Base-by-base conservation (phyloP, 2,329 filamentous ascomycete genomes). In the Trichoderma pleuroti region DNA sequence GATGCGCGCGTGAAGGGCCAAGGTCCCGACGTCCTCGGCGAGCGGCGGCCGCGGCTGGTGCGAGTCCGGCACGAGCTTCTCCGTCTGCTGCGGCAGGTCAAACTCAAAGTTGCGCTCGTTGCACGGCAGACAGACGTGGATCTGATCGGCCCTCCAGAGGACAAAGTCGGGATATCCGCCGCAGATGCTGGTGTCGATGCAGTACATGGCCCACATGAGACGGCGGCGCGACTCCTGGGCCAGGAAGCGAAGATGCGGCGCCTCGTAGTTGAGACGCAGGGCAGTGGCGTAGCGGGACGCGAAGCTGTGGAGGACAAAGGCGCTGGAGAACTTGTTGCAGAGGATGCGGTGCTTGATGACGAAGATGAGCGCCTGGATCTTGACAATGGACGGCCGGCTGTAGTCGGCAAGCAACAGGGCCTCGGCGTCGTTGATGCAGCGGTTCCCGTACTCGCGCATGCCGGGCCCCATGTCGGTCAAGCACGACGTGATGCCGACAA, bases 1-100 rank as follows among this genome's bases (percentile, higher is more conserved):
- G 54, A 88, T 85, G 63, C 86, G 85, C 18, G 88, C 84, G 61
- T 88, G 86, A 34, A 88, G 81, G 3, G 86, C 86, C 24, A 88
- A 76, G 66, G 86, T 87, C 7, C 86, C 86, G 11, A 87, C 81
- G 61, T 87, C 85, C 69, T 88, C 86, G 3, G 84, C 82, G 9
- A 78, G 78, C 3, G 76, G 76, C 12, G 74, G 57, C 24, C 84
- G 80, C 0, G 84, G 82, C 11, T 83, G 82, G 18, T 82, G 80
- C 1, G 83, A 79, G 7, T 82, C 81, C 1, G 84, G 82, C 18
- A 84, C 80, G n/a, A 87, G 82, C 62, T 82, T 82, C 71, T 88
- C 86, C 9, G 86, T 86, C 5, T 82, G 80, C 74, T 88, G 86
- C 6, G 86, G 85, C 39, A 88, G 82, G 75, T 88, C 86, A 72